Evolutionary conservation across 1,284 basidiomycete genomes (phyloP), one percentile per base, ranked within the genome.

Genomic region (Moniliophthora roreri): DNA sequence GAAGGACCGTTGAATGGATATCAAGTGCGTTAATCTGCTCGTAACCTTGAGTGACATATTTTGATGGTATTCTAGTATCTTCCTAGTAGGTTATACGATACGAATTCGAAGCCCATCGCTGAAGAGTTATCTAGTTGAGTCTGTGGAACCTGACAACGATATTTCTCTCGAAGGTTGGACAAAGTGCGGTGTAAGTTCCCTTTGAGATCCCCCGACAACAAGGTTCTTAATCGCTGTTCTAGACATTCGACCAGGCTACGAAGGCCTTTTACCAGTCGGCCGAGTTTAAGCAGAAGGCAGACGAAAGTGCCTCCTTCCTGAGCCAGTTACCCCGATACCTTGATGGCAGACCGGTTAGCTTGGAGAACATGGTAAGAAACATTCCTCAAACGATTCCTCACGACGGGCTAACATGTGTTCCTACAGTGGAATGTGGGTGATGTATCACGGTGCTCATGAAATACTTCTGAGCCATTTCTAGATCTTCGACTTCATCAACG

Each of bases 401-500:
- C 6, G 13, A n/a, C 35, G 7, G 18, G n/a, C 50, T 44, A 8
- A 51, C 48, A 46, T 34, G 35, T 38, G 44, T 57, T 11, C 23
- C 48, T 21, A 15, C 42, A 87, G 85, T 85, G 80, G 73, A 88
- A 88, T 62, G 85, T 87, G 64, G 65, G 78, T 58, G 10, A 11
- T 50, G 32, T 38, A 21, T 49, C 23, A 23, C 32, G 18, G 20
- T 34, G 47, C 34, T 26, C 3, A 24, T 41, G 23, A 21, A 35
- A 18, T 28, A 10, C 42, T 10, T 20, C 16, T 24, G 38, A 50
- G 37, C 38, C 20, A n/a, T n/a, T n/a, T n/a, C 42, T 55, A 89
- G 82, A 74, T 93, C 46, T 92, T 75, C 66, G 90, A 91, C 63
- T 89, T 77, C 61, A 82, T 93, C 72, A 86, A 87, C 63, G 82